Percentiles rank a stretch among this genome's conserved stretches.
Conservation (phyloP, 768 basidiomycete species). For the Tephrocybe sp. region DNA sequence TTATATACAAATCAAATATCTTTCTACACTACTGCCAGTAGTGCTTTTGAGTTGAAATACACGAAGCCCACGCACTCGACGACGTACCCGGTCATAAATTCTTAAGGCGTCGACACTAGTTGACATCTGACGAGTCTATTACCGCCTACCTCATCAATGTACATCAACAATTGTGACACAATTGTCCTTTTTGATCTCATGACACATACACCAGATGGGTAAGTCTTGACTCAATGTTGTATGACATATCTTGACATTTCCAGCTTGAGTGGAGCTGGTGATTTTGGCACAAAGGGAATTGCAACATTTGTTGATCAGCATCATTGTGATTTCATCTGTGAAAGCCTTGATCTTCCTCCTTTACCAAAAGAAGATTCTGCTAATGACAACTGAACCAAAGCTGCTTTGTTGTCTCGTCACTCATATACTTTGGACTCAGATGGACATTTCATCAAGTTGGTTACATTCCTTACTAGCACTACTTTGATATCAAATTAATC, state of each 20-base stretch:
- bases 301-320: neutral
- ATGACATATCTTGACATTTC: neutral
- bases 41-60: too few species aligned
- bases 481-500: too few species aligned
- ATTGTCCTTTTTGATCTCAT: slow-evolving; percentile 1
- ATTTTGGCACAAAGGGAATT: neutral
- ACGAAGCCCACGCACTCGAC: too few species aligned
- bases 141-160: neutral
- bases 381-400: neutral
- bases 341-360: neutral
- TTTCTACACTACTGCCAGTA: too few species aligned
- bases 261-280: neutral
- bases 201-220: neutral
- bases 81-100: too few species aligned
- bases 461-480: too few species aligned
- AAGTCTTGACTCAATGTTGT: neutral
- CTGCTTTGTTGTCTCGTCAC: neutral
- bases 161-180: neutral
- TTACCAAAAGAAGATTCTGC: too few species aligned
- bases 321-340: neutral
- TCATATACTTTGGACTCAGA: neutral
- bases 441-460: too few species aligned
- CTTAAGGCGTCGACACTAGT: too few species aligned
- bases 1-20: too few species aligned
- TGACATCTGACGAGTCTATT: too few species aligned